Evolutionary conservation across 495 filamentous ascomycete genomes (phyloP), one percentile per base, ranked within the genome.

Genomic region (Umbilicaria muhlenbergii): DNA sequence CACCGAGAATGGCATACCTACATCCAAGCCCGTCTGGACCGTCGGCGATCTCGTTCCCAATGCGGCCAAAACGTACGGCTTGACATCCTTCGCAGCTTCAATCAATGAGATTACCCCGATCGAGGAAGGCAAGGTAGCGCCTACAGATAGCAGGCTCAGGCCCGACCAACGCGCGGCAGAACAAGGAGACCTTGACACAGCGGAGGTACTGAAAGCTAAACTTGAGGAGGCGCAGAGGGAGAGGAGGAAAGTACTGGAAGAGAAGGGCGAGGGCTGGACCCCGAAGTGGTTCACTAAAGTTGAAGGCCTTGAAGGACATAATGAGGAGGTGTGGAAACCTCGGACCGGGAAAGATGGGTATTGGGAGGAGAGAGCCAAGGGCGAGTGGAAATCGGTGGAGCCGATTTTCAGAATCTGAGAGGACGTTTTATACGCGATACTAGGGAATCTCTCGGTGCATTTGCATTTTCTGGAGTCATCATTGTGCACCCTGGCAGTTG

Each of bases 101-200:
- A 66, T 98, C 5, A 98, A 98, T 53, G 84, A 98, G 57, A 75
- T 92, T 39, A 96, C 92, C 0, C 43, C 68, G 0, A 67, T 94
- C 11, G 91, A 98, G 57, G 66, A 77, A 35, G 70, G 67, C 0
- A 73, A 72, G 21, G 60, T 92, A 1, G 81, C 91, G 11, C 68
- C 75, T 6, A 95, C 87, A 0, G 91, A 98, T 58, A 78, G 72
- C 5, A 65, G 91, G 38, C 62, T 94, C 21, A 68, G 91, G 21
- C 91, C 86, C n/a, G 91, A 98, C 54, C 92, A 96, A 66, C 69
- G 83, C n/a, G 77, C 86, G 1, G 71, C 78, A 0, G 91, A 98
- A 59, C 66, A 80, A 16, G 86, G 86, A 0, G 77, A 83, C 45
- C 60, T 94, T 14, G 91, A 95, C 52, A 63, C 70, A 11, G 91